phyloP scores from a whole-genome alignment of 805 yeast species.

The Maudiozyma bulderi region DNA sequence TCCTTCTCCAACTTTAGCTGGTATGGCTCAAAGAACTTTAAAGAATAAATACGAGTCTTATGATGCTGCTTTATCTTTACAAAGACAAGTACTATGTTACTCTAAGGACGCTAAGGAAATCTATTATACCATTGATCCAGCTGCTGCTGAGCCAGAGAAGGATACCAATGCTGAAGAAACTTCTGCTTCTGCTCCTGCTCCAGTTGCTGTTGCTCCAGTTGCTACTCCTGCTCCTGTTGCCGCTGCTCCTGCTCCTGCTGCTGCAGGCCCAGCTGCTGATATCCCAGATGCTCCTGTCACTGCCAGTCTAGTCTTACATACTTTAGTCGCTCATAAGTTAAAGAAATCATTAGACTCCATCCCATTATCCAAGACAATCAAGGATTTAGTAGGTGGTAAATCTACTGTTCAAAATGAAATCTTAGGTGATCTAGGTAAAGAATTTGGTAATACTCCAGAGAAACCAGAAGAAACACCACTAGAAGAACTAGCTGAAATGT shows the following conservation, averaged over 20 bases:
- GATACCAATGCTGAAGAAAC: conserved; percentile 21
- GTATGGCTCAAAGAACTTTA: conserved; percentile 97
- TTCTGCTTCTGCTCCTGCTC: conserved; percentile 25
- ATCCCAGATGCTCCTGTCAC: conserved; percentile 84
- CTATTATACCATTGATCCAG: conserved; percentile 82
- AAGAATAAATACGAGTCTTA: conserved; percentile 89
- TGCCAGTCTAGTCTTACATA: conserved; percentile 75
- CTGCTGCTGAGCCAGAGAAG: conserved; percentile 30
- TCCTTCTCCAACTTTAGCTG: conserved; percentile 96
- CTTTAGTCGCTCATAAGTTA: conserved; percentile 89
- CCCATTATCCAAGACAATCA: conserved; percentile 85
- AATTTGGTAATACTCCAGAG: conserved; percentile 96
- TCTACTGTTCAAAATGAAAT: conserved; percentile 98
- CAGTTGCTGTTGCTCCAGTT: conserved; percentile 44
- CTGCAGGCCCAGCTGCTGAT: conserved; percentile 74
- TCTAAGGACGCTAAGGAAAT: conserved; percentile 94
- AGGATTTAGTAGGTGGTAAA: conserved; percentile 96
- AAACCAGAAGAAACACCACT: conserved; percentile 98
- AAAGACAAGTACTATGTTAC: conserved; percentile 91
- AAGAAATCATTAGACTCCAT: conserved; percentile 82
- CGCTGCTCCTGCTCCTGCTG: conserved; percentile 51
- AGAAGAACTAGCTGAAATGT: conserved; percentile 87
- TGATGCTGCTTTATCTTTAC: conserved; percentile 82
- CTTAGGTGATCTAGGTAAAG: conserved; percentile 96
- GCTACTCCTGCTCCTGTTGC: conserved; percentile 48